Conservation (phyloP, 2,329 filamentous ascomycete species). For the Talaromyces sp. region DNA sequence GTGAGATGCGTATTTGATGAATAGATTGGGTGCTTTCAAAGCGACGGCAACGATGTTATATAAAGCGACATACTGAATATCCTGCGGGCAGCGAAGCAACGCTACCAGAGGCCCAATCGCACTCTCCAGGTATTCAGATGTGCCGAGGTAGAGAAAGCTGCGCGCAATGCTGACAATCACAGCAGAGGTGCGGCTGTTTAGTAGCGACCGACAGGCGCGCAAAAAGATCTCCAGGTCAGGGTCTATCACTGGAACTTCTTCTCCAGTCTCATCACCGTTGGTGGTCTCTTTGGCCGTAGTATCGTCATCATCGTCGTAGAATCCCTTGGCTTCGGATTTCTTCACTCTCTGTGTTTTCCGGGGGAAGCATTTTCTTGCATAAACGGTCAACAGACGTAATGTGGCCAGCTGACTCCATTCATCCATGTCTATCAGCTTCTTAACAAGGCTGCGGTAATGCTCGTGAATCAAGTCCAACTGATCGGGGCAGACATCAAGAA, state of each 20-base stretch:
- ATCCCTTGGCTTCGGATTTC: conserved; percentile 60
- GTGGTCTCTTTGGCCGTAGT: conserved; percentile 41
- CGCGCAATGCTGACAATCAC: conserved; percentile 84
- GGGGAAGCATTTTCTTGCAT: conserved; percentile 85
- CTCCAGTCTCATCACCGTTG: conserved; percentile 34
- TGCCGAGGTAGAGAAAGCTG: conserved; percentile 80
- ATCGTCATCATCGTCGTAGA: conserved; percentile 68
- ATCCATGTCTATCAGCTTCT: conserved; percentile 96
- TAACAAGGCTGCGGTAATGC: conserved; percentile 78
- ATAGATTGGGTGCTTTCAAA: conserved; percentile 67
- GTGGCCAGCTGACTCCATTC: conserved; percentile 93
- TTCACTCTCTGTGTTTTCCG: conserved; percentile 56
- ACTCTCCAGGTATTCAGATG: conserved; percentile 65
- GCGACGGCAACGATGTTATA: conserved; percentile 96
- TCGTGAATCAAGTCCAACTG: conserved; percentile 83
- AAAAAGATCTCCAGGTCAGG: conserved; percentile 78
- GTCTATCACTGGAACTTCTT: conserved; percentile 62
- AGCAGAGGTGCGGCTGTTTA: conserved; percentile 88
- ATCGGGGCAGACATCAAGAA: conserved; percentile 83
- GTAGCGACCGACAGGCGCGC: conserved; percentile 71
- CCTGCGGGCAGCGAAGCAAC: conserved; percentile 74
- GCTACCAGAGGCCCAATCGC: conserved; percentile 82
- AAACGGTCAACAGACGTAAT: conserved; percentile 73
- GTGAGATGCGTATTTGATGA: conserved; percentile 81
- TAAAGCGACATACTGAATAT: conserved; percentile 83